Evolutionary conservation across 495 filamentous ascomycete species (phyloP).

Genomic region (Xylaria cubensis): DNA sequence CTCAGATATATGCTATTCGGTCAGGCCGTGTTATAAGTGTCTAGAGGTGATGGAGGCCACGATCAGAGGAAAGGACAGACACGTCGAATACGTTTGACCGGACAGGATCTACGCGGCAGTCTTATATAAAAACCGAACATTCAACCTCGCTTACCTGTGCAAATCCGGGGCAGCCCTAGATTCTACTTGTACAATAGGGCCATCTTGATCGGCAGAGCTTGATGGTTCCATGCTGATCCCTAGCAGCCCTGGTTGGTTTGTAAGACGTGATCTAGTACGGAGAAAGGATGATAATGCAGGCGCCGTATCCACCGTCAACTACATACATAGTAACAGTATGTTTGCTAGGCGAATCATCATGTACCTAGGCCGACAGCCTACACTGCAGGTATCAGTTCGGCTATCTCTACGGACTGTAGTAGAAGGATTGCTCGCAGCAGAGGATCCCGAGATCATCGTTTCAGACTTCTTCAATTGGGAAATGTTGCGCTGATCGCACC

Average conservation of each 20-base stretch:
- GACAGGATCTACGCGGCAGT: not conserved
- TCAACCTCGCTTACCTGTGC: not conserved
- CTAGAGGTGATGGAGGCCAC: not conserved
- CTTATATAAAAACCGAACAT: not conserved
- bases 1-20: not conserved
- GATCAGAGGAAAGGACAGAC: conserved; percentile 3
- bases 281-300: conserved; percentile 16
- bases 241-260: not conserved
- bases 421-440: not conserved
- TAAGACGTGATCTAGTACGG: conserved; percentile 7
- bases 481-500: not conserved
- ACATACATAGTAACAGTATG: not conserved
- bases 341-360: conserved; percentile 8
- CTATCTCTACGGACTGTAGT: no score
- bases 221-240: conserved; percentile 13
- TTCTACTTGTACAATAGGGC: conserved; percentile 1
- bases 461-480: not conserved
- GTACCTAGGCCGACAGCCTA: not conserved
- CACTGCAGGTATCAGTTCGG: not conserved
- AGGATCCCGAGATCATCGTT: not conserved
- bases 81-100: not conserved
- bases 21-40: not conserved
- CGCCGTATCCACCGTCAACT: conserved; percentile 11
- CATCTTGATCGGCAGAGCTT: conserved; percentile 4
- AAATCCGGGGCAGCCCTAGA: not conserved